phyloP scores from a whole-genome alignment of 1,284 basidiomycete species.

The Thelephora terrestris region DNA sequence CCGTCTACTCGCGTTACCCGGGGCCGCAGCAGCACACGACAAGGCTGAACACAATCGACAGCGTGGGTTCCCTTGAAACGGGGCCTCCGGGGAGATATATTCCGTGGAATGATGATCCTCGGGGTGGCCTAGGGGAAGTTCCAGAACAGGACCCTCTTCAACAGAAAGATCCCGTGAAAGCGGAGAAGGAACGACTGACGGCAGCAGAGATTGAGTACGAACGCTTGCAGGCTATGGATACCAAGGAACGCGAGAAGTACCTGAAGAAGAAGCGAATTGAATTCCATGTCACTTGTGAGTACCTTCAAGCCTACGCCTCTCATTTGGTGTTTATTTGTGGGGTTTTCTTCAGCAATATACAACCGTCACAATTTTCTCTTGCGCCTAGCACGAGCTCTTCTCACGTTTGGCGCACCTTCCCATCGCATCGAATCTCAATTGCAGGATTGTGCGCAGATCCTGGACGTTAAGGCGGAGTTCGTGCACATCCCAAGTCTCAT shows the following conservation, averaged over 20 bases:
- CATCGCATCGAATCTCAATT: constrained; percentile 65
- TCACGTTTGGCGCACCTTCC: constrained; percentile 62
- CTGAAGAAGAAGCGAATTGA: constrained; percentile 53
- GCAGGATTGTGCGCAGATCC: constrained; percentile 65
- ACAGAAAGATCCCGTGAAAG: no score
- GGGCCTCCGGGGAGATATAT: no score
- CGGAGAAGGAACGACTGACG: no score
- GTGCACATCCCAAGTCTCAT: constrained; percentile 74
- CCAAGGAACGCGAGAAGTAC: constrained; percentile 53
- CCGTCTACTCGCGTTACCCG: no score
- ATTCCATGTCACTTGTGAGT: constrained; percentile 58
- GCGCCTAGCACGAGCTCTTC: constrained; percentile 52
- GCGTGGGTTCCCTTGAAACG: no score
- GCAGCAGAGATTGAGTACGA: constrained; percentile 42
- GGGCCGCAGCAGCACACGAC: no score
- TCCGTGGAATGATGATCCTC: no score
- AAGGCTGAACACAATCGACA: no score
- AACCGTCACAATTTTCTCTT: constrained; percentile 55
- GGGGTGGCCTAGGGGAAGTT: no score
- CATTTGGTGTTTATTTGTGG: background rate
- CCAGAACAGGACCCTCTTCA: no score
- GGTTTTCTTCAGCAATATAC: constrained; percentile 6
- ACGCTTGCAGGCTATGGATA: constrained; percentile 50
- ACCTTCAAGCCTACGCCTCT: no score
- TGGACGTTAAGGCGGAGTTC: constrained; percentile 77